phyloP scores from a whole-genome alignment of 148 eudicot genomes.

The Silene uniflora region DNA sequence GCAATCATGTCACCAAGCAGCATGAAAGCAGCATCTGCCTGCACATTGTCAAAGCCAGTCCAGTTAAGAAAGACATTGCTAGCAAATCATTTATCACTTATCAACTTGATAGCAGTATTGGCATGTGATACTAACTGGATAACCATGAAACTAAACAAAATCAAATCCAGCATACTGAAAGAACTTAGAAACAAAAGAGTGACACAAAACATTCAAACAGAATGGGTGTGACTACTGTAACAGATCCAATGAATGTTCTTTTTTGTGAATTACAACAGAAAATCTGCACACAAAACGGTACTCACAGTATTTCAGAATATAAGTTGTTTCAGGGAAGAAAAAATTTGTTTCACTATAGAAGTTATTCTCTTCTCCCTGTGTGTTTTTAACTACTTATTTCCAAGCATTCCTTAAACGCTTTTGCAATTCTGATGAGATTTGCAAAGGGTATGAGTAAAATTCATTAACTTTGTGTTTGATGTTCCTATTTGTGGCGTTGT shows the following conservation, averaged over 20 bases:
- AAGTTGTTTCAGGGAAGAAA: too few species aligned
- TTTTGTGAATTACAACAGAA: background rate
- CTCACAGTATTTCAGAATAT: too few species aligned
- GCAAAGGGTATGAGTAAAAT: background rate
- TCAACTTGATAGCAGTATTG: background rate
- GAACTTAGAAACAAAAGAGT: background rate
- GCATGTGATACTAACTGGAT: background rate
- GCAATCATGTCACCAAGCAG: slow-evolving; percentile 67
- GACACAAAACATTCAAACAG: background rate
- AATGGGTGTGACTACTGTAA: background rate
- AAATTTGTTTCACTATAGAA: background rate
- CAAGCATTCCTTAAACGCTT: background rate
- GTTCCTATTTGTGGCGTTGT: background rate
- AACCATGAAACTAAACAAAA: background rate
- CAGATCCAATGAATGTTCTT: background rate
- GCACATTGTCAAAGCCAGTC: slow-evolving; percentile 23
- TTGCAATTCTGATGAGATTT: background rate
- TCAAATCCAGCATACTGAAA: background rate
- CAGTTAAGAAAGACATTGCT: background rate
- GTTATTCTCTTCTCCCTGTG: background rate
- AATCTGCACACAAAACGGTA: too few species aligned
- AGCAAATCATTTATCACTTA: background rate
- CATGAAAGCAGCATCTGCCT: slow-evolving; percentile 88
- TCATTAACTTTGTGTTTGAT: background rate
- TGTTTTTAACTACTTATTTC: background rate